Evolutionary conservation across 768 basidiomycete genomes (phyloP).

Genomic region (Mycena galericulata): DNA sequence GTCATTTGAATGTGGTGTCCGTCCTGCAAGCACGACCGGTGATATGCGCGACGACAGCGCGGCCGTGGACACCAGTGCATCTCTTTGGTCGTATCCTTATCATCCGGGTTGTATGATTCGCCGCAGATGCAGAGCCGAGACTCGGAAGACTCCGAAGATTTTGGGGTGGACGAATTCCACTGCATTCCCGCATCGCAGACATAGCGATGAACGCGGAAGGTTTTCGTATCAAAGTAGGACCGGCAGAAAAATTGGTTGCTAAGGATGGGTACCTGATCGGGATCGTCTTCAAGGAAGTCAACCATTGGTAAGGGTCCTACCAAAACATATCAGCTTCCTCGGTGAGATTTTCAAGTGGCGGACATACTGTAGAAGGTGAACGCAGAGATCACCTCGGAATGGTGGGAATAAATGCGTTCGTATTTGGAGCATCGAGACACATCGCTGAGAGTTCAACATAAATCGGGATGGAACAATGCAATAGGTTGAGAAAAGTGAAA

Average conservation of each 20-base stretch:
- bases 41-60: constrained; percentile 15
- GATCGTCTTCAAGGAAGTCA: constrained; percentile 21
- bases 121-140: constrained; percentile 3
- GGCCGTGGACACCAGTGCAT: constrained; percentile 32
- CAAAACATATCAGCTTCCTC: not conserved
- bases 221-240: constrained; percentile 11
- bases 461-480: not conserved
- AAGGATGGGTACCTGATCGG: constrained; percentile 16
- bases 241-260: constrained; percentile 21
- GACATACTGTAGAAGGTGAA: constrained; percentile 4
- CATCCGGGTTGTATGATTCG: constrained; percentile 18
- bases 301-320: constrained; percentile 7
- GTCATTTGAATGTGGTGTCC: not conserved
- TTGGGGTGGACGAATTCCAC: not conserved
- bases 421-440: not conserved
- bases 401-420: constrained; percentile 28
- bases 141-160: too few relatives aligned
- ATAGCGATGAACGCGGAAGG: constrained; percentile 2
- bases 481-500: not conserved
- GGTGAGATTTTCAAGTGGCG: not conserved
- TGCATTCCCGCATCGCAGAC: not conserved
- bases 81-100: not conserved
- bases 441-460: not conserved
- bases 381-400: constrained; percentile 17
- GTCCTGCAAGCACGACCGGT: constrained; percentile 1